Conservation (phyloP, 1,284 basidiomycete genomes). For the Malassezia psittaci region DNA sequence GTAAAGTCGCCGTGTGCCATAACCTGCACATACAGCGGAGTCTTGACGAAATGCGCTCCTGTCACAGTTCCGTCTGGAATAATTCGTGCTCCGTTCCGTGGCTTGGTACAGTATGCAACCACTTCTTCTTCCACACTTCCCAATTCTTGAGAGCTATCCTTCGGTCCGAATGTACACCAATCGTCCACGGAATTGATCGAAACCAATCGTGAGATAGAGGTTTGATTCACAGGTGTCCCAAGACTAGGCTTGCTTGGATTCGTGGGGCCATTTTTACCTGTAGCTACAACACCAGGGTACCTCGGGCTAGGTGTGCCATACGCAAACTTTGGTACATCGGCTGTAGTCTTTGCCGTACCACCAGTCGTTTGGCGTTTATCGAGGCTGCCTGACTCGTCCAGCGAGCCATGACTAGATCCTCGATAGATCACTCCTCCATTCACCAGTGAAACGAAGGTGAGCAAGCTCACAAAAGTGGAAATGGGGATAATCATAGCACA, state of each 20-base stretch:
- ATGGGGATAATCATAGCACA: not conserved
- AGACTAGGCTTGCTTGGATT: constrained; percentile 34
- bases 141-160: constrained; percentile 52
- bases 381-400: not conserved
- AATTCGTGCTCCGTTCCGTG: constrained; percentile 46
- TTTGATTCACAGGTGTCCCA: constrained; percentile 44
- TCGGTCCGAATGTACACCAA: constrained; percentile 47
- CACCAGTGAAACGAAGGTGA: not conserved
- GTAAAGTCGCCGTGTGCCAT: constrained; percentile 49
- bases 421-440: not conserved
- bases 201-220: constrained; percentile 35
- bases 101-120: constrained; percentile 64
- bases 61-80: constrained; percentile 47
- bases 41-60: constrained; percentile 46
- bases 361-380: not conserved
- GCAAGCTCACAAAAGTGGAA: not conserved
- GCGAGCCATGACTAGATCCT: not conserved
- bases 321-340: constrained; percentile 22
- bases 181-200: constrained; percentile 44
- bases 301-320: constrained; percentile 32
- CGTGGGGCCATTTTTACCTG: constrained; percentile 30
- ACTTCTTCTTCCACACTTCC: constrained; percentile 60
- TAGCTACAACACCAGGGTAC: constrained; percentile 31
- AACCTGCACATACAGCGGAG: constrained; percentile 51
- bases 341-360: not conserved